phyloP scores from a whole-genome alignment of 2,329 filamentous ascomycete species.

The Fusarium buharicum region DNA sequence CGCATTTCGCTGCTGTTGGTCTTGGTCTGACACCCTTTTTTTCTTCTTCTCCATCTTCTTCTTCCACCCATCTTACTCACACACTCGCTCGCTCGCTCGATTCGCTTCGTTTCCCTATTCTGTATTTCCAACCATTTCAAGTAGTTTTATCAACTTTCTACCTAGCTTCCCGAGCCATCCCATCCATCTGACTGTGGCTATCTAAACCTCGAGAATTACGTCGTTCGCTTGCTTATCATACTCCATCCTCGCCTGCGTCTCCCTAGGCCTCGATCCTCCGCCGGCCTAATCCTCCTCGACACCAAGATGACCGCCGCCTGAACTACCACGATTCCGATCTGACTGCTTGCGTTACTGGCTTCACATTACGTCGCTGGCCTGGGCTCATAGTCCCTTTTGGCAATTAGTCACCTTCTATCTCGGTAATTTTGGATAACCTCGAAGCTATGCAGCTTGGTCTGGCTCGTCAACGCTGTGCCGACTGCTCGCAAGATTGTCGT shows the following conservation, averaged over 20 bases:
- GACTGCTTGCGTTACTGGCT: slow-evolving; percentile 18
- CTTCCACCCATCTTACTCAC: slow-evolving; percentile 15
- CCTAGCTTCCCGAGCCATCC: slow-evolving; percentile 15
- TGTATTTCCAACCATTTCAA: slow-evolving; percentile 22
- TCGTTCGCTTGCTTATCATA: slow-evolving; percentile 30
- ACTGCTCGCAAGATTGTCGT: slow-evolving; percentile 32
- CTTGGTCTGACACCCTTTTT: slow-evolving; percentile 16
- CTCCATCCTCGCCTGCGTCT: slow-evolving; percentile 1
- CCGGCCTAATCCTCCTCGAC: slow-evolving; percentile 29
- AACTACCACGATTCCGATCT: slow-evolving; percentile 31
- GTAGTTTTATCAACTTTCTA: slow-evolving; percentile 22
- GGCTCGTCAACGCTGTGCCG: slow-evolving; percentile 36
- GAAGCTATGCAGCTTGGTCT: slow-evolving; percentile 43
- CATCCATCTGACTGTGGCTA: slow-evolving; percentile 17
- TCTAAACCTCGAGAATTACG: slow-evolving; percentile 28
- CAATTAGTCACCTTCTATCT: slow-evolving; percentile 21
- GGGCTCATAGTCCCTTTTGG: slow-evolving; percentile 16
- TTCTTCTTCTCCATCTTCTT: not conserved
- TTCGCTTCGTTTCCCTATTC: slow-evolving; percentile 30
- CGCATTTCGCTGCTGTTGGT: slow-evolving; percentile 30
- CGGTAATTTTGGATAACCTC: slow-evolving; percentile 14
- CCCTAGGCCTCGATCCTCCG: slow-evolving; percentile 22
- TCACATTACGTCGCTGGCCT: slow-evolving; percentile 14
- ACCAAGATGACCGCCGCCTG: slow-evolving; percentile 41
- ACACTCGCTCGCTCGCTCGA: slow-evolving; percentile 24